Conservation (phyloP, 768 basidiomycete genomes). For the Auricularia sp. region DNA sequence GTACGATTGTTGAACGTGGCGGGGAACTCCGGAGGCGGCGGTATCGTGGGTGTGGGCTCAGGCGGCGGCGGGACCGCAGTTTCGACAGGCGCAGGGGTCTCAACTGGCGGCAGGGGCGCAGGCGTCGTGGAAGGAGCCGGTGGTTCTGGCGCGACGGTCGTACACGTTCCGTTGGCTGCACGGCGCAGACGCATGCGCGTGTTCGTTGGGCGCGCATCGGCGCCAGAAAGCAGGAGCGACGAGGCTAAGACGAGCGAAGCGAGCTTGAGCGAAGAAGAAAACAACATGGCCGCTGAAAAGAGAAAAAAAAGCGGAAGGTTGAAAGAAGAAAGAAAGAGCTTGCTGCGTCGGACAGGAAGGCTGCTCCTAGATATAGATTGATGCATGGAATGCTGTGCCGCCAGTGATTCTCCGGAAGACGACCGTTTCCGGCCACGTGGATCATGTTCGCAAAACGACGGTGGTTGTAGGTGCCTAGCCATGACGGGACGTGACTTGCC, state of each 20-base stretch:
- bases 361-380: too few relatives aligned
- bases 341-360: background rate
- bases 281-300: background rate
- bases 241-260: background rate
- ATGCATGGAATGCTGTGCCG: too few relatives aligned
- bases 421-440: too few relatives aligned
- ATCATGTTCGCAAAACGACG: too few relatives aligned
- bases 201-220: background rate
- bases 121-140: background rate
- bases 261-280: background rate
- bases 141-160: background rate
- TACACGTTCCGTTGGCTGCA: background rate
- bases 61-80: background rate
- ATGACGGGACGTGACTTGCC: too few relatives aligned
- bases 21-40: background rate
- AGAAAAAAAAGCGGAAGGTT: background rate
- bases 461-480: too few relatives aligned
- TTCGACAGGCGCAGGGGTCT: background rate
- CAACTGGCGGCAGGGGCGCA: background rate
- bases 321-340: background rate
- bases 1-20: conserved; percentile 1
- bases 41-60: background rate
- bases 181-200: background rate
- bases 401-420: too few relatives aligned
- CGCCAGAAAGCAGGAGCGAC: background rate